These are phyloP conservation scores for Candida tibetensis DNA, from an alignment of 805 yeast species.

Conservation along the genomic window DNA sequence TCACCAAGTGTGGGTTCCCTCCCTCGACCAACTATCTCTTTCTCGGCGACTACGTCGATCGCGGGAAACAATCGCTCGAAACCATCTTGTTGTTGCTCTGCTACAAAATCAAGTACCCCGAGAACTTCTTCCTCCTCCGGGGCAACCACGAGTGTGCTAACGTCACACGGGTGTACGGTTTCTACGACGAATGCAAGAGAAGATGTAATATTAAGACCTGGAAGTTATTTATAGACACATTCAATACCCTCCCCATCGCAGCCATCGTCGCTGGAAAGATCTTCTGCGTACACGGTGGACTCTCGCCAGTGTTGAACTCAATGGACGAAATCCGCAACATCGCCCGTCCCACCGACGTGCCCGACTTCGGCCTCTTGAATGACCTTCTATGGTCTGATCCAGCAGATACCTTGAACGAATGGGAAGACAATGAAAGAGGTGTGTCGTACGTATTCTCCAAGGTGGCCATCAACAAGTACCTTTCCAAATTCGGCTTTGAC, in stretches of 20 bases:
- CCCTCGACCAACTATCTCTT: constrained; percentile 90
- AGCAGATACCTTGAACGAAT: constrained; percentile 75
- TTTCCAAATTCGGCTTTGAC: constrained; percentile 73
- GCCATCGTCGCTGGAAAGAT: constrained; percentile 95
- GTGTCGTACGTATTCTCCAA: constrained; percentile 77
- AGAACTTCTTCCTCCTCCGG: constrained; percentile 85
- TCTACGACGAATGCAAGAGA: constrained; percentile 96
- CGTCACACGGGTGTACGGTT: constrained; percentile 94
- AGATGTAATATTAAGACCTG: constrained; percentile 89
- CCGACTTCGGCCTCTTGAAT: constrained; percentile 75
- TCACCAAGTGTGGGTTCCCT: constrained; percentile 96
- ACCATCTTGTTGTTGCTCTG: constrained; percentile 84
- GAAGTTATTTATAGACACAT: constrained; percentile 91
- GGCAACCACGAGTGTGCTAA: constrained; percentile 98
- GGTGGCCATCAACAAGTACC: constrained; percentile 75
- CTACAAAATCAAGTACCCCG: constrained; percentile 95
- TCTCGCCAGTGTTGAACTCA: constrained; percentile 68
- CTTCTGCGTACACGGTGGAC: constrained; percentile 86
- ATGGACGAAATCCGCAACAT: constrained; percentile 74
- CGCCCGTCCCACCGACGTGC: constrained; percentile 82
- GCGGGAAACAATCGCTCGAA: constrained; percentile 95
- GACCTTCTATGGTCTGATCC: constrained; percentile 86
- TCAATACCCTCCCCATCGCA: constrained; percentile 92
- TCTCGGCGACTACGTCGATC: constrained; percentile 94
- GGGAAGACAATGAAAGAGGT: constrained; percentile 88